Percentiles rank a stretch among this genome's conserved stretches.
phyloP scores from a whole-genome alignment of 1,284 basidiomycete species.

The Mycena citricolor region DNA sequence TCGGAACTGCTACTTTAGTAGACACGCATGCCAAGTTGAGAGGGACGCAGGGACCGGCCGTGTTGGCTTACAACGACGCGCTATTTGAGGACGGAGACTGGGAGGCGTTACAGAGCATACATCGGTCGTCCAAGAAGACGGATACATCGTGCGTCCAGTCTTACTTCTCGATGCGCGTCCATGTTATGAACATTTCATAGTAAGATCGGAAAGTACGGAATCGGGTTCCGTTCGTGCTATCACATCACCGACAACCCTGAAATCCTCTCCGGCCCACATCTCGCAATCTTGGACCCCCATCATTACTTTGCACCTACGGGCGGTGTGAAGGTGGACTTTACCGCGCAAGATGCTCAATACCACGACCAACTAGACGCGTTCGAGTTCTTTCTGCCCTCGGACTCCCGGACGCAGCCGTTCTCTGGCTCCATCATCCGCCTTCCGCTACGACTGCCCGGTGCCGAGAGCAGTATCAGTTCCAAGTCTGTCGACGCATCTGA shows the following conservation, averaged over 20 bases:
- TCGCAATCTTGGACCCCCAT: constrained; percentile 48
- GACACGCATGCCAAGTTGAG: constrained; percentile 32
- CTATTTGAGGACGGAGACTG: constrained; percentile 43
- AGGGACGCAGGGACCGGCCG: constrained; percentile 43
- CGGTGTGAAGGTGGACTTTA: constrained; percentile 33
- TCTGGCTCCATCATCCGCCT: constrained; percentile 45
- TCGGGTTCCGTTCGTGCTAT: constrained; percentile 51
- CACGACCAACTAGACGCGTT: constrained; percentile 39
- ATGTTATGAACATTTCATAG: constrained; percentile 27
- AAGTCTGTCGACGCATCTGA: constrained; percentile 32
- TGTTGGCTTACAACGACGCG: constrained; percentile 48
- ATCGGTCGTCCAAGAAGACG: constrained; percentile 44
- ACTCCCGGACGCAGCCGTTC: constrained; percentile 24
- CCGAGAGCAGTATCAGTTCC: constrained; percentile 35
- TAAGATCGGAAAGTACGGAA: constrained; percentile 54
- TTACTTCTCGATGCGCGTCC: background rate
- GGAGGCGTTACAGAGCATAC: constrained; percentile 43
- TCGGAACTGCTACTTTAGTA: constrained; percentile 29
- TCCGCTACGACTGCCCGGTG: constrained; percentile 37
- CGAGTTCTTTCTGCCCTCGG: constrained; percentile 25
- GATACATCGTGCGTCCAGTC: constrained; percentile 40
- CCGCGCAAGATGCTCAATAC: constrained; percentile 23
- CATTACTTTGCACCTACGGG: constrained; percentile 31
- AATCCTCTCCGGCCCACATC: constrained; percentile 41
- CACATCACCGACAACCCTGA: constrained; percentile 53